Base-by-base conservation (phyloP, 805 yeast species). In the Wickerhamomyces kurtzmanii region DNA sequence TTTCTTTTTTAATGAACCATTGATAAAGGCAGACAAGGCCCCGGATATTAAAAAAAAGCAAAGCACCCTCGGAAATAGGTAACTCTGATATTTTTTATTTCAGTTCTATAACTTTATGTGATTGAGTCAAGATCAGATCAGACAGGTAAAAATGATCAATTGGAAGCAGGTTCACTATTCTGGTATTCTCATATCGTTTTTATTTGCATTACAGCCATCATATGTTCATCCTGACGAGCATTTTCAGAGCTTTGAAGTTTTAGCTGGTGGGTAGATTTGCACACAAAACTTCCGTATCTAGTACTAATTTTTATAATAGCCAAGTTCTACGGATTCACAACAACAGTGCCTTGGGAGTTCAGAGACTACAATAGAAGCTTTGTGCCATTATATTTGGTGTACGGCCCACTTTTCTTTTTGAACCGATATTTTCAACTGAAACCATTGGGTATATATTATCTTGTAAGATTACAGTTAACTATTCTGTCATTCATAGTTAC, bases 161-260 rank as follows among this genome's bases (percentile, higher is more conserved):
- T 16, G n/a, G 49, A 34, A 35, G 20, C 22, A 21, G 1, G 34
- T 40, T 1, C 51, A 47, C 21, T 40, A 39, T 15, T 20, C 31
- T 9, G 43, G 54, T 30, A 42, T 41, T 22, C 15, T 37, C 3
- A 29, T 45, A 2, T 47, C 52, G n/a, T 53, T 79, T 14, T 55
- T 68, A 15, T 57, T 84, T 24, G 75, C 81, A 0, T 47, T 81
- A 2, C 72, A 79, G 31, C 66, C 79, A 17, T 83, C 96, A 1
- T 91, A 93, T 47, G 75, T 91, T 26, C 99, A 93, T 41, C 99
- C 99, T 0, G 99, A 91, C 60, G 99, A 91, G 56, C 96, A 87
- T 50, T 83, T 84, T 49, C 99, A 93, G 50, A 71, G 77, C n/a
- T 68, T 93, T 26, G 93, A 86, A 49, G 78, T 80, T 1, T 45